Evolutionary conservation across 2,329 filamentous ascomycete species (phyloP), one percentile per base, ranked within the genome.

Genomic region (Thermoascus crustaceus): DNA sequence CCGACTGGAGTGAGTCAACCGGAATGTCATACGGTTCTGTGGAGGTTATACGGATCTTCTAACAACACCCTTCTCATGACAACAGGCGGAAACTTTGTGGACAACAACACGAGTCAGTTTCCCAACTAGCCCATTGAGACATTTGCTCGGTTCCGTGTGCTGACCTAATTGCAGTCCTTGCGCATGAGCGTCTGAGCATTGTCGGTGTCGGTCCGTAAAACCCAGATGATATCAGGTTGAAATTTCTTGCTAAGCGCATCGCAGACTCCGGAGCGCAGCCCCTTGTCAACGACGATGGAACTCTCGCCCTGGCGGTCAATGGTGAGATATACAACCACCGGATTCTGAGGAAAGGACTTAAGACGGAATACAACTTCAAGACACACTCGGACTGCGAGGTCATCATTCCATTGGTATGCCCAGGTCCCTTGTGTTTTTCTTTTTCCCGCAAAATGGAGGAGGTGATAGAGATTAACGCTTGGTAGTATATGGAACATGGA

Each of bases 251-350:
- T 22, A 27, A 37, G 11, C 35, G 41, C 30, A 30, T 42, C 27
- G 29, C 61, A 89, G 89, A 96, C 63, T 89, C 85, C 55, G 91
- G 91, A 60, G 89, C 91, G 34, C 91, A 98, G 68, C 91, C 91
- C 46, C 74, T 98, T 48, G 82, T 89, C 72, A 96, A 87, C 71
- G 79, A 86, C 49, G 89, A 96, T 61, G 82, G 80, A 47, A 82
- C 74, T 53, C 81, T 98, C 54, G 80, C 89, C 46, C 78, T 98
- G 42, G 89, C 91, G 47, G 91, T 96, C 77, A 98, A 98, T 66
- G 91, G 91, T 67, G 91, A 98, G 64, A 98, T 98, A 62, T 98
- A 98, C 76, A 98, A 98, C 79, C 91, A 98, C 70, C 84, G 89
- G 60, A 77, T 94, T 55, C 74, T 98, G 56, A 82, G 91, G 60